A percentile compares a stretch with the other conserved stretches of the same genome.
Evolutionary conservation across 148 eudicot species (phyloP).

Genomic region (Silene uniflora): DNA sequence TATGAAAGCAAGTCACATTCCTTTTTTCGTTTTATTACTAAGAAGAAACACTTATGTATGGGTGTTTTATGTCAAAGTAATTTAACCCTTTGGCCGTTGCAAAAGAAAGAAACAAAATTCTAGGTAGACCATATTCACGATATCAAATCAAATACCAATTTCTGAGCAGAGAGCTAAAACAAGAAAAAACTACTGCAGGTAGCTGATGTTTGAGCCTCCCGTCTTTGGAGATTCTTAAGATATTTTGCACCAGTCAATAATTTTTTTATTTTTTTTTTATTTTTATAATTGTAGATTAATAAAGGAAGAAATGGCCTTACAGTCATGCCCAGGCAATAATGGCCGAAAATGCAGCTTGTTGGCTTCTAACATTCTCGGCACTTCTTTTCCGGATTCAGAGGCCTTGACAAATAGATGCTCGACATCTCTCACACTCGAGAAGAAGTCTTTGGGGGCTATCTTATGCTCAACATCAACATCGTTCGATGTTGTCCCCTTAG

Average conservation of each 20-base stretch:
- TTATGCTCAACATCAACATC: conserved; percentile 44
- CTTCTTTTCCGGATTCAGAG: conserved; percentile 84
- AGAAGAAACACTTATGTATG: background rate
- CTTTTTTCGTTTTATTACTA: background rate
- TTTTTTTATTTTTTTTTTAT: too few species aligned
- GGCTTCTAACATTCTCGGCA: conserved; percentile 94
- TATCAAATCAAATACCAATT: background rate
- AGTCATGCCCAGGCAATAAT: conserved; percentile 54
- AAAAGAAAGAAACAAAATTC: background rate
- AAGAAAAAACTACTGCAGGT: too few species aligned
- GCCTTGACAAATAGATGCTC: conserved; percentile 73
- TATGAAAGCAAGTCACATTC: background rate
- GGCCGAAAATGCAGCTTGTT: conserved; percentile 92
- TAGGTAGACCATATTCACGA: background rate
- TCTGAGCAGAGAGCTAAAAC: too few species aligned
- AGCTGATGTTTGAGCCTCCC: too few species aligned
- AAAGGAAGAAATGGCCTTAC: conserved; percentile 36
- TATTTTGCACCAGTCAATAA: background rate
- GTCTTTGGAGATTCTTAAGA: background rate
- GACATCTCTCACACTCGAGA: conserved; percentile 68
- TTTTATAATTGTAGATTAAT: too few species aligned
- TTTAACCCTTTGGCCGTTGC: background rate
- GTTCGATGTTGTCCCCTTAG: conserved; percentile 36
- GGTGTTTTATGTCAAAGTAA: background rate
- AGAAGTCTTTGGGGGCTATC: conserved; percentile 68